Evolutionary conservation across 208 protist species (phyloP), one percentile per base, ranked within the genome.

Genomic region (Leishmania gerbilli): DNA sequence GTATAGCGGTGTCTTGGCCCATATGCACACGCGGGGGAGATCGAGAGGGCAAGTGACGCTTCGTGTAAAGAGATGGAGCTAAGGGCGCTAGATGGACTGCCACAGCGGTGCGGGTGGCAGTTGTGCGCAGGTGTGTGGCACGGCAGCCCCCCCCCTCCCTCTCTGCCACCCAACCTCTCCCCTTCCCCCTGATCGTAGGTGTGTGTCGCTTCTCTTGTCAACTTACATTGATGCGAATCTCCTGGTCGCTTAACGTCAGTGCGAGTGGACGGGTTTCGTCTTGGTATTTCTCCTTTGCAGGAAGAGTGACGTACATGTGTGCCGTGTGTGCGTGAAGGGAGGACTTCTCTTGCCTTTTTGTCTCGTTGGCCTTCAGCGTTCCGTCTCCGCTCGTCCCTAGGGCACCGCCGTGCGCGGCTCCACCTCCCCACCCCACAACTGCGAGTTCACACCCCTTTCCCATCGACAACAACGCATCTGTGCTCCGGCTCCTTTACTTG

Each of bases 1-100:
- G 67, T 86, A 47, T 88, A 84, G 60, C 3, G 40, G 9, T 47
- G 49, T 6, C 53, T 49, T 31, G 74, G 8, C 45, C 34, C 74
- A 51, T 13, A 8, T 31, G 11, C 19, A 62, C 11, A 62, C 27
- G 53, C 24, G 51, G 4, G 31, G 13, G n/a, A 45, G 34, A 27
- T 34, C 2, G 40, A 40, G 15, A 27, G 53, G n/a, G 47, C 24
- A 24, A 9, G 72, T n/a, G 72, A 19, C 13, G 17, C 40, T n/a
- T 58, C 3, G 51, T 47, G 27, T 42, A 40, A 40, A 40, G 62
- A 68, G 62, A 17, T 7, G 62, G 15, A 7, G 31, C 0, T 27
- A 31, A 68, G 62, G 62, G 62, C 15, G 15, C n/a, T 40, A 5
- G 62, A 15, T 64, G 27, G 58, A 31, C 58, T 34, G 31, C 58